These are phyloP conservation scores for Vigna radiata DNA, from an alignment of 306 rosid species.

Conservation along the genomic window DNA sequence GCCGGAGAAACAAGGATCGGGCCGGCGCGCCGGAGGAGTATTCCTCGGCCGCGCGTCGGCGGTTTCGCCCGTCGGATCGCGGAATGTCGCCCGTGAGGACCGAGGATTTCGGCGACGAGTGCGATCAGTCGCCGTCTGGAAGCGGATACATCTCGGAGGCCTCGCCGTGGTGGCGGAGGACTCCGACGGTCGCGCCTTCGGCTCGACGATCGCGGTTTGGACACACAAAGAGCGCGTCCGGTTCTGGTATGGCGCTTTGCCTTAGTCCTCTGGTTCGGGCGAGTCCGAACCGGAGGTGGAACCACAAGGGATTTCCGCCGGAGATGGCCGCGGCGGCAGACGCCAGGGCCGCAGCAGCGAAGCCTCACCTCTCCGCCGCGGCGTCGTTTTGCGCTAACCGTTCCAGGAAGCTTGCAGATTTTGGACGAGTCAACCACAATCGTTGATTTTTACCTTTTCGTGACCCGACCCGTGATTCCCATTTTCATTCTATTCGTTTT, in stretches of 20 bases:
- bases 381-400: slow-evolving; percentile 83
- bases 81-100: slow-evolving; percentile 85
- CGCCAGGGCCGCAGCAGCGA: slow-evolving; percentile 51
- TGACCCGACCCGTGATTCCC: slow-evolving; percentile 12
- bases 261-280: slow-evolving; percentile 88
- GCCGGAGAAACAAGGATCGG: slow-evolving; percentile 50
- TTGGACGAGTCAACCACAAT: slow-evolving; percentile 75
- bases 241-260: slow-evolving; percentile 79
- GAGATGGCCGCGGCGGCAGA: slow-evolving; percentile 59
- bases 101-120: slow-evolving; percentile 50
- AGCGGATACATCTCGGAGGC: slow-evolving; percentile 69
- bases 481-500: slow-evolving; percentile 12
- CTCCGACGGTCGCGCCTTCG: slow-evolving; percentile 60
- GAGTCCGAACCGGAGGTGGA: slow-evolving; percentile 79
- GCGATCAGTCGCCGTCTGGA: slow-evolving; percentile 62
- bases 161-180: slow-evolving; percentile 63
- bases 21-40: slow-evolving; percentile 31
- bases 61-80: slow-evolving; percentile 57
- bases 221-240: slow-evolving; percentile 54
- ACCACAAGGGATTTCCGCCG: slow-evolving; percentile 62
- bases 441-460: slow-evolving; percentile 66
- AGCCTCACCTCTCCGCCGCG: slow-evolving; percentile 67
- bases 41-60: slow-evolving; percentile 33
- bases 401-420: slow-evolving; percentile 85
- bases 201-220: slow-evolving; percentile 56